Evolutionary conservation across 108 stramenopile species (phyloP).

Genomic region (Nitzschia putrida): DNA sequence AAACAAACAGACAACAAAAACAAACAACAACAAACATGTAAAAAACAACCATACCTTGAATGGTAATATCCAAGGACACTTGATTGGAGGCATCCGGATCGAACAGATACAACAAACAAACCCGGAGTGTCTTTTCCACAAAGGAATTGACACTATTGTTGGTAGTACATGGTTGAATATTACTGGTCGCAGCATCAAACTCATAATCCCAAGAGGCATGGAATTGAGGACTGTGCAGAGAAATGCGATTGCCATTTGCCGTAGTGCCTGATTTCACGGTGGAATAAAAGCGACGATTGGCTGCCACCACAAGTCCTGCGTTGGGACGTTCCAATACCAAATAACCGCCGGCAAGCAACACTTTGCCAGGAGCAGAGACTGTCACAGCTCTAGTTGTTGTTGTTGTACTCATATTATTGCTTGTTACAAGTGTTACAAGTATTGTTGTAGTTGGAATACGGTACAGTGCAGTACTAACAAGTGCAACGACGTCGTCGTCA

Average conservation of each 20-base stretch:
- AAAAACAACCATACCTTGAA: slow-evolving; percentile 28
- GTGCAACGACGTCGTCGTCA: no score
- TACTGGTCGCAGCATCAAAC: slow-evolving; percentile 13
- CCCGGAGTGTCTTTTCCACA: slow-evolving; percentile 81
- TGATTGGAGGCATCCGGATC: not conserved
- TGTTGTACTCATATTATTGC: no score
- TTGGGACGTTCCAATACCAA: slow-evolving; percentile 91
- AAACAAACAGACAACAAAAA: no score
- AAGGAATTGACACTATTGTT: slow-evolving; percentile 63
- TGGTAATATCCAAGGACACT: slow-evolving; percentile 58
- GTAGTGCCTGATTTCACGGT: slow-evolving; percentile 40
- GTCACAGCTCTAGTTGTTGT: slow-evolving; percentile 5
- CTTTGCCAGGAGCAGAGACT: slow-evolving; percentile 84
- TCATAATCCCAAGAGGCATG: slow-evolving; percentile 43
- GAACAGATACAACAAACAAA: slow-evolving; percentile 62
- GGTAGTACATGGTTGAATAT: slow-evolving; percentile 16
- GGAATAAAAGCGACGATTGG: slow-evolving; percentile 83
- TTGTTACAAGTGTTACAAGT: no score
- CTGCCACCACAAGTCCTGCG: slow-evolving; percentile 82
- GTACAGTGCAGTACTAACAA: no score
- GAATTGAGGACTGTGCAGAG: slow-evolving; percentile 79
- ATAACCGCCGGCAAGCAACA: slow-evolving; percentile 93
- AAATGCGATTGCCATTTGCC: slow-evolving; percentile 27
- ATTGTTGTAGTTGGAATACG: no score
- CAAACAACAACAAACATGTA: no score